Conservation (phyloP, 805 yeast species). For the Hanseniaspora lachancei region DNA sequence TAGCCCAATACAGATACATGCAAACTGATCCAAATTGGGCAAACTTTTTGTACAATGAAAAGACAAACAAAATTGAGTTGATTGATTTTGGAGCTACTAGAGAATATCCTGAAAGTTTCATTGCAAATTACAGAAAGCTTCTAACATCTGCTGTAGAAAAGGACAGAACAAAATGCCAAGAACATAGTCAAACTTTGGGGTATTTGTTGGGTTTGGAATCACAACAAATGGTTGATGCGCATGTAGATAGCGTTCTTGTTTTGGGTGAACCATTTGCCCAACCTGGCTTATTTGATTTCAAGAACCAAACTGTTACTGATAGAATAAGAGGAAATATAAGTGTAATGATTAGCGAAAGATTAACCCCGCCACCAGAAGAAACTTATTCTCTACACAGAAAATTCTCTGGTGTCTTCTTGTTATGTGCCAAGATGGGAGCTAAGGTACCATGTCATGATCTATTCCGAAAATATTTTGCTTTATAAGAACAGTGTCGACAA, state of each 20-base stretch:
- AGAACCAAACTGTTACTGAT: slow-evolving; percentile 81
- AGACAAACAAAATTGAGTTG: slow-evolving; percentile 64
- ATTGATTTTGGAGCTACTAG: slow-evolving; percentile 94
- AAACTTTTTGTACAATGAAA: slow-evolving; percentile 69
- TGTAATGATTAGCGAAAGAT: slow-evolving; percentile 77
- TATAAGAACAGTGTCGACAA: neutral
- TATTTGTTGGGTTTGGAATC: slow-evolving; percentile 87
- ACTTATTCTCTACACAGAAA: slow-evolving; percentile 94
- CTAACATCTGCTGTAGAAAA: slow-evolving; percentile 60
- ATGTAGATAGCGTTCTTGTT: slow-evolving; percentile 76
- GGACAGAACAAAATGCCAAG: slow-evolving; percentile 51
- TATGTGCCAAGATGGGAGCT: slow-evolving; percentile 78
- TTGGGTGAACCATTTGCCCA: slow-evolving; percentile 80
- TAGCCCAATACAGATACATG: slow-evolving; percentile 78
- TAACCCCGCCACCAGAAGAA: slow-evolving; percentile 97
- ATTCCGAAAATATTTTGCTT: slow-evolving; percentile 62
- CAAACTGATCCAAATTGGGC: slow-evolving; percentile 99
- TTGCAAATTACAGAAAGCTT: slow-evolving; percentile 52
- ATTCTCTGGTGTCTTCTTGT: slow-evolving; percentile 80
- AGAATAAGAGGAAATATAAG: slow-evolving; percentile 80
- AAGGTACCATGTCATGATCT: slow-evolving; percentile 66
- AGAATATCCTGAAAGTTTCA: slow-evolving; percentile 56
- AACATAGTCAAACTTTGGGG: slow-evolving; percentile 61
- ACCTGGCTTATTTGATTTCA: slow-evolving; percentile 48
- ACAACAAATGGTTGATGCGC: slow-evolving; percentile 77